Evolutionary conservation across 116 monocot species (phyloP).

Genomic region (Trichopus zeylanicus): DNA sequence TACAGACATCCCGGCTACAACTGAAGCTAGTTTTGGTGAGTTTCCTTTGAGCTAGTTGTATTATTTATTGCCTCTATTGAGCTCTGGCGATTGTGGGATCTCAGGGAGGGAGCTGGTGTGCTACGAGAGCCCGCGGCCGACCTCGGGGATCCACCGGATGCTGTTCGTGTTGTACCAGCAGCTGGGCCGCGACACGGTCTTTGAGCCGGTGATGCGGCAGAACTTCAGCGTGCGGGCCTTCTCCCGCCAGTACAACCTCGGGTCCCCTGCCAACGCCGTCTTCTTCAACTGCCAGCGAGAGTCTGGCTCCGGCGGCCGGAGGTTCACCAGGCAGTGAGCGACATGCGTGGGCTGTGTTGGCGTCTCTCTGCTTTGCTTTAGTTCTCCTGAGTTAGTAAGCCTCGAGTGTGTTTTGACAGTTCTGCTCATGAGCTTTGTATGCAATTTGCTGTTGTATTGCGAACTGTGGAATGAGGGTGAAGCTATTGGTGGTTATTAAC

Average conservation of each 20-base stretch:
- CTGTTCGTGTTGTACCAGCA: constrained; percentile 26
- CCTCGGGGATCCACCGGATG: constrained; percentile 26
- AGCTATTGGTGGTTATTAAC: too few relatives aligned
- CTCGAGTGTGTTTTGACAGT: too few relatives aligned
- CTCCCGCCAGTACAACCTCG: constrained; percentile 9
- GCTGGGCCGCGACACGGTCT: constrained; percentile 18
- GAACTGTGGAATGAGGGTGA: too few relatives aligned
- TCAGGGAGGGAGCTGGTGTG: constrained; percentile 9
- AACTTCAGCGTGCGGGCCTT: constrained; percentile 21
- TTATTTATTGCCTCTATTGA: background rate
- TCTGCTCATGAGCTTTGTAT: too few relatives aligned
- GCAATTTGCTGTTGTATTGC: too few relatives aligned
- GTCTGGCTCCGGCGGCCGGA: constrained; percentile 22
- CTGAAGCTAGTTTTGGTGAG: constrained; percentile 56
- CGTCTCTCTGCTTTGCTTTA: too few relatives aligned
- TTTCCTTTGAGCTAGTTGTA: background rate
- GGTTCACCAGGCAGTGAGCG: constrained; percentile 4
- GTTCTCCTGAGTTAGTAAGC: too few relatives aligned
- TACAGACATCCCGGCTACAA: constrained; percentile 72
- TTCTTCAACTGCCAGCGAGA: constrained; percentile 33
- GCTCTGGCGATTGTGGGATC: background rate
- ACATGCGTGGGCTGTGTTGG: too few relatives aligned
- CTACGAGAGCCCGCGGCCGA: constrained; percentile 25
- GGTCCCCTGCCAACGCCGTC: constrained; percentile 4
- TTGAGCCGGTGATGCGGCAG: constrained; percentile 12